Percentiles rank a stretch among this genome's conserved stretches.
Evolutionary conservation across 225 moss, liverwort and hornwort genomes (phyloP).

Genomic region (Straminergon stramineum): DNA sequence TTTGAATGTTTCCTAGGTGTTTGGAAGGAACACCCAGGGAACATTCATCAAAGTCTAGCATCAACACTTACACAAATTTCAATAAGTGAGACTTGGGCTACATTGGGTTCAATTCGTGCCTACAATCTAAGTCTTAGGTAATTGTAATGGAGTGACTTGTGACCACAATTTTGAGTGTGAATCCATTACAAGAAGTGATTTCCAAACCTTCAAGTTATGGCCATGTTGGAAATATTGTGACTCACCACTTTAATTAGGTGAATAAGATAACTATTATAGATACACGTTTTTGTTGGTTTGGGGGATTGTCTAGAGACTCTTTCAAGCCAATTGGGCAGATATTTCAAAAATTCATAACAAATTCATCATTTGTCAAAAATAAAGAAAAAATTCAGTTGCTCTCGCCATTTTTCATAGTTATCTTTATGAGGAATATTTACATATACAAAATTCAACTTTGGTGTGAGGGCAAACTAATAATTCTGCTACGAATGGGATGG

Average conservation of each 20-base stretch:
- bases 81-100: neutral
- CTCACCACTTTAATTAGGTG: neutral
- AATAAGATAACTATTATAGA: neutral
- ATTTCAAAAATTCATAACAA: neutral
- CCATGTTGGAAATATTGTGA: neutral
- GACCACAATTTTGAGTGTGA: neutral
- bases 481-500: neutral
- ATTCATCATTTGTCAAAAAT: neutral
- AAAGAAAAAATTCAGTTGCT: neutral
- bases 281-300: neutral
- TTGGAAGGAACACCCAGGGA: neutral
- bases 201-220: neutral
- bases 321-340: neutral
- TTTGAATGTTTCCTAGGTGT: no score
- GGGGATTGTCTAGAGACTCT: neutral
- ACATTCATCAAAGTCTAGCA: neutral
- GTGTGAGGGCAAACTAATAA: neutral
- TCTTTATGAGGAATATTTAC: neutral
- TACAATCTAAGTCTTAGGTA: neutral
- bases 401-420: rapidly evolving
- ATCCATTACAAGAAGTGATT: neutral
- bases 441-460: neutral
- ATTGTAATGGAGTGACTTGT: rapidly evolving
- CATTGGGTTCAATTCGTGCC: neutral
- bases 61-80: neutral